A percentile compares a stretch with the other conserved stretches of the same genome.
Conservation (phyloP, 169 alveolate genomes). For the Plasmodium vivax region DNA sequence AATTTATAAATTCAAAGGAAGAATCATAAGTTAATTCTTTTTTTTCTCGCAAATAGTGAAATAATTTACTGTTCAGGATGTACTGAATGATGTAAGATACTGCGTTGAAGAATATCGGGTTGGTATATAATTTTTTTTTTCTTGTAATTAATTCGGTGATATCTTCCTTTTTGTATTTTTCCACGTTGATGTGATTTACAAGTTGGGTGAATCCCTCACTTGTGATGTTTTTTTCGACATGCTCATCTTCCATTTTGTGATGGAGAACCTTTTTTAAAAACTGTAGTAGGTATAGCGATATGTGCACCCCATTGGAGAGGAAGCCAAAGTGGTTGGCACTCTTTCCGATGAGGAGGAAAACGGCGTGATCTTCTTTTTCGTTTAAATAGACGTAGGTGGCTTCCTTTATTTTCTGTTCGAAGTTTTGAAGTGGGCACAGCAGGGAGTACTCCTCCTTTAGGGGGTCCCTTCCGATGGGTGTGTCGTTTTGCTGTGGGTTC, state of each 20-base stretch:
- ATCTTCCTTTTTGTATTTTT: slow-evolving; percentile 56
- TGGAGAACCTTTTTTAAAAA: slow-evolving; percentile 27
- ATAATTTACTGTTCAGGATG: slow-evolving; percentile 52
- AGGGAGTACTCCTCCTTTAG: slow-evolving; percentile 14
- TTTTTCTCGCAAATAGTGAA: slow-evolving; percentile 84
- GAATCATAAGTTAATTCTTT: slow-evolving; percentile 89
- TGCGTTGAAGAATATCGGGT: slow-evolving; percentile 46
- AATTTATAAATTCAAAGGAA: slow-evolving; percentile 83
- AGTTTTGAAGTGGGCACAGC: slow-evolving; percentile 49
- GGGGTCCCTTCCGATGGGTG: not conserved
- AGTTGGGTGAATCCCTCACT: not conserved
- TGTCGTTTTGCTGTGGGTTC: not conserved
- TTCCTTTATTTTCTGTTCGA: slow-evolving; percentile 61
- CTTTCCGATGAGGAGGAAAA: slow-evolving; percentile 85
- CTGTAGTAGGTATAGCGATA: slow-evolving; percentile 65
- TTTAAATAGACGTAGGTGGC: slow-evolving; percentile 74
- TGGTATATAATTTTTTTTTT: slow-evolving; percentile 76
- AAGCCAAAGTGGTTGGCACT: slow-evolving; percentile 87
- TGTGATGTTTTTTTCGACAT: not conserved
- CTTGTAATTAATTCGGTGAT: slow-evolving; percentile 79
- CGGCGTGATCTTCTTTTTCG: slow-evolving; percentile 87
- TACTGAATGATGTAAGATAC: slow-evolving; percentile 60
- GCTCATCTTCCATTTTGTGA: not conserved
- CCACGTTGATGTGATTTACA: slow-evolving; percentile 46
- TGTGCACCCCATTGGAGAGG: slow-evolving; percentile 84